A percentile compares a stretch with the other conserved stretches of the same genome.
phyloP scores from a whole-genome alignment of 768 basidiomycete genomes.

The Termitomyces sp. region DNA sequence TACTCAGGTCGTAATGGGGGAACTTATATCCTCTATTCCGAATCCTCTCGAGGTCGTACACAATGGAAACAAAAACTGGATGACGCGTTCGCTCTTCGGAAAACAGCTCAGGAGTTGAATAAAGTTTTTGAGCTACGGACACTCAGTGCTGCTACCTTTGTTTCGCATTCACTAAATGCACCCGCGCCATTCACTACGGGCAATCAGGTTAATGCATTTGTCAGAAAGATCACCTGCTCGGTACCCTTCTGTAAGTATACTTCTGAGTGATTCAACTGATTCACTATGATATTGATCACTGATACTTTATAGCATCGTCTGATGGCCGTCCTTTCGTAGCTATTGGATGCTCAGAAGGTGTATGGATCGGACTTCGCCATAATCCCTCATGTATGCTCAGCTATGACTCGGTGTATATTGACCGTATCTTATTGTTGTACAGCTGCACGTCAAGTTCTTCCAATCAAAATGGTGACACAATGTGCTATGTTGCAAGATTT shows the following conservation, averaged over 20 bases:
- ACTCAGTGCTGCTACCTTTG: slow-evolving; percentile 81
- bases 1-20: slow-evolving; percentile 69
- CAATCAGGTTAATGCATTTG: slow-evolving; percentile 57
- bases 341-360: slow-evolving; percentile 91
- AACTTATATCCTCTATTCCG: slow-evolving; percentile 80
- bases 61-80: slow-evolving; percentile 91
- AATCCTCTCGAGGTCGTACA: slow-evolving; percentile 59
- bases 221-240: slow-evolving; percentile 88
- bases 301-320: slow-evolving; percentile 53
- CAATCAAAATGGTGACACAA: slow-evolving; percentile 89
- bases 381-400: slow-evolving; percentile 67
- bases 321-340: slow-evolving; percentile 85
- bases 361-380: slow-evolving; percentile 94
- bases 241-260: slow-evolving; percentile 74
- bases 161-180: slow-evolving; percentile 56
- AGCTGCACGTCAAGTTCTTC: slow-evolving; percentile 91
- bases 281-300: background rate
- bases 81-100: slow-evolving; percentile 79
- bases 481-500: slow-evolving; percentile 95
- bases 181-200: slow-evolving; percentile 43
- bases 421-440: background rate
- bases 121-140: slow-evolving; percentile 91
- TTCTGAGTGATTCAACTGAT: background rate
- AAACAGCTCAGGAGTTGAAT: slow-evolving; percentile 84
- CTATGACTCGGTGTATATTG: background rate